phyloP scores from a whole-genome alignment of 2,329 filamentous ascomycete genomes.

The Tolypocladium endophyticum region DNA sequence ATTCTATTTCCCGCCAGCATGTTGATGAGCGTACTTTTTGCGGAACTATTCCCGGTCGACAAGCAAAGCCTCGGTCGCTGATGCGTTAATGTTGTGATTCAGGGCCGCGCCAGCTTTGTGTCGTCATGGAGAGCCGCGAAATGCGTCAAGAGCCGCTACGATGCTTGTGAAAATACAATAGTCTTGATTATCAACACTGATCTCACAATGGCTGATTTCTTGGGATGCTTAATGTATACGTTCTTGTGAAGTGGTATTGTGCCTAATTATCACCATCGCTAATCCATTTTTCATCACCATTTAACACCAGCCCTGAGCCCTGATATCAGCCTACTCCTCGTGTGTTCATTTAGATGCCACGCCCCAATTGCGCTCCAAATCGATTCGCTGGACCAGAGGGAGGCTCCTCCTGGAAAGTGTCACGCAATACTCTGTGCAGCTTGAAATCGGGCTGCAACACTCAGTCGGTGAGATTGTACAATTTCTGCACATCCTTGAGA shows the following conservation, averaged over 20 bases:
- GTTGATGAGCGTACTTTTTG: neutral
- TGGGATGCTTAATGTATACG: no score
- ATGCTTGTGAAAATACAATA: no score
- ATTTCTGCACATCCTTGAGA: constrained; percentile 50
- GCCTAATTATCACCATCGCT: neutral
- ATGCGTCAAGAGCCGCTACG: no score
- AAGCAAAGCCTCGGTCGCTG: neutral
- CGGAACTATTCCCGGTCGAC: neutral
- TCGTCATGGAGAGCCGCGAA: no score
- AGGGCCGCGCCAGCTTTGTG: no score
- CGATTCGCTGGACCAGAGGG: neutral
- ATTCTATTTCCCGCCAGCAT: neutral
- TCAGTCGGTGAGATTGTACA: constrained; percentile 43
- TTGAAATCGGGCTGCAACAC: neutral
- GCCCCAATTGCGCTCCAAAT: neutral
- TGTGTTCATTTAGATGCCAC: neutral
- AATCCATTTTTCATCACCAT: neutral
- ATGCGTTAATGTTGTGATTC: no score
- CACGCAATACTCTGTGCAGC: neutral
- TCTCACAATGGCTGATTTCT: no score
- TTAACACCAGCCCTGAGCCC: neutral
- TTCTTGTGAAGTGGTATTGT: neutral
- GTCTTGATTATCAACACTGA: no score
- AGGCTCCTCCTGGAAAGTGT: neutral
- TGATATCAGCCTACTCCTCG: neutral